Base-by-base conservation (phyloP, 2,329 filamentous ascomycete species). In the Macroventuria anomochaeta region DNA sequence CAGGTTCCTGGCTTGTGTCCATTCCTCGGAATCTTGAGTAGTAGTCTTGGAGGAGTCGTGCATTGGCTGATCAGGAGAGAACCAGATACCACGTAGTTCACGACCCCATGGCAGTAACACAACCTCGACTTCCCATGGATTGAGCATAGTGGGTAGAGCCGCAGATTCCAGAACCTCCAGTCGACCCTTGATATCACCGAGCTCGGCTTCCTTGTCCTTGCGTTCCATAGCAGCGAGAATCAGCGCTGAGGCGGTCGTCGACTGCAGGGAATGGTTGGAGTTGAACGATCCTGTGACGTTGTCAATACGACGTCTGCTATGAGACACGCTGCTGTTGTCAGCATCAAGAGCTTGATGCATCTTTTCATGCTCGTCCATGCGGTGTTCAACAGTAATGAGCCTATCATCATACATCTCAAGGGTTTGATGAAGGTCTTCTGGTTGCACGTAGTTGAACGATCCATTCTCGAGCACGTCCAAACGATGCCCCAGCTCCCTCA, bases 41-140 rank as follows among this genome's bases (percentile, higher is more conserved):
- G 65, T 69, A 2, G 67, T 61, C 13, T 58, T 65, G 28, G 70
- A 62, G 6, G 65, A 52, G 57, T 76, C 64, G 56, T 74, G 71
- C 64, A 73, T 73, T 50, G 69, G 71, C 54, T 76, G 78, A 40
- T 72, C 70, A 7, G 75, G 67, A 7, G 77, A 74, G 47, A 78
- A 81, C 82, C 82, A 85, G 18, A 84, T 76, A 2, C 82, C 82
- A 55, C 75, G 77, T 18, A 85, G 67, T n/a, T 79, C 71, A 34
- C 76, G 73, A 4, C 82, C 82, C 70, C 90, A 93, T 1, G 90
- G 90, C 7, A 93, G 71, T 52, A 92, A 85, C 1, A 93, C 85
- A 4, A 93, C 87, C 66, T 93, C 89, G 1, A 93, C 77, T 59
- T 89, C 84, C 88, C 89, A 92, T 0, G 89, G 88, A 33, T 83